Evolutionary conservation across 2,329 filamentous ascomycete species (phyloP).

Genomic region (Talaromyces piceae): DNA sequence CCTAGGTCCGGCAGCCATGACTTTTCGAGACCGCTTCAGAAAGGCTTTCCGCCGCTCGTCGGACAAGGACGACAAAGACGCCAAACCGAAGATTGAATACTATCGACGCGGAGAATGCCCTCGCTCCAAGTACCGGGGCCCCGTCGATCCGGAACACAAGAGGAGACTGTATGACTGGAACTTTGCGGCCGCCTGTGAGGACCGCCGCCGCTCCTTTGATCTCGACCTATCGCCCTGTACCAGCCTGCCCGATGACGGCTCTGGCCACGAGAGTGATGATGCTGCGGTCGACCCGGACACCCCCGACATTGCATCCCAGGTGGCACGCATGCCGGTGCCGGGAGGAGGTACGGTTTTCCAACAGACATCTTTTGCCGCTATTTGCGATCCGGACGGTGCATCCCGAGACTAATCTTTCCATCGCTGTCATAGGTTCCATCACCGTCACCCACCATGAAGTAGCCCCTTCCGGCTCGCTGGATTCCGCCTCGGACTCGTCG

Average conservation of each 20-base stretch:
- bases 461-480: conserved; percentile 19
- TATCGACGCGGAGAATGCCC: conserved; percentile 43
- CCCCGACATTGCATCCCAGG: conserved; percentile 11
- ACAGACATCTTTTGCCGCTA: neutral
- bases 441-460: conserved; percentile 19
- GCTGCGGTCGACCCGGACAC: too few species aligned
- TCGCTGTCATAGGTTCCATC: conserved; percentile 13
- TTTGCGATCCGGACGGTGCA: too few species aligned
- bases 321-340: conserved; percentile 9
- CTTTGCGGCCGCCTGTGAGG: conserved; percentile 30
- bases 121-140: conserved; percentile 42
- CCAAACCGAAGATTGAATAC: conserved; percentile 39
- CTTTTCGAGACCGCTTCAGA: conserved; percentile 31
- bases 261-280: conserved; percentile 17
- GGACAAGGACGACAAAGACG: conserved; percentile 18
- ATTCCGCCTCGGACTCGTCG: conserved; percentile 28
- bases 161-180: conserved; percentile 38
- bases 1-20: conserved; percentile 20
- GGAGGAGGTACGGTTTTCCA: conserved; percentile 1
- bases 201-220: conserved; percentile 29
- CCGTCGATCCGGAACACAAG: conserved; percentile 40
- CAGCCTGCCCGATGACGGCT: conserved; percentile 18
- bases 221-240: conserved; percentile 32
- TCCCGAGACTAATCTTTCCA: neutral
- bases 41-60: conserved; percentile 27